Base-by-base conservation (phyloP, 2,329 filamentous ascomycete genomes). In the Coniosporium tulheliwenetii region DNA sequence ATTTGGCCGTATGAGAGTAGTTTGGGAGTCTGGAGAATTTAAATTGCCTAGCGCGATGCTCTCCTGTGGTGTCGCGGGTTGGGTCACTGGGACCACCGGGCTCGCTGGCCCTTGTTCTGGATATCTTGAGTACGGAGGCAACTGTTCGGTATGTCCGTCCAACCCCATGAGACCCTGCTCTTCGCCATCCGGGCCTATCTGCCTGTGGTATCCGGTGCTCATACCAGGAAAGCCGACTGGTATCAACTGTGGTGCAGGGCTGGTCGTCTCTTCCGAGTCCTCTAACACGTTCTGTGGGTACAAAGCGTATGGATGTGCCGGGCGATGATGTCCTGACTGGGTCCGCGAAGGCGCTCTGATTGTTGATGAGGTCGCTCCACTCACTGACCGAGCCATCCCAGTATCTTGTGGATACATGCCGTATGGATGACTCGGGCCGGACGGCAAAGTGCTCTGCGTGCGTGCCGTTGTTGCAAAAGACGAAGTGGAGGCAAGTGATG, bases 121-220 rank as follows among this genome's bases (percentile, higher is more conserved):
- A 59, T 93, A 95, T 56, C 85, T 73, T 10, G 85, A 84, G 55
- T 96, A 96, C 1, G 89, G 89, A 10, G 89, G 89, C 13, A 95
- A 65, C 57, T 93, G 85, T 59, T 96, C 89, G 1, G 82, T 80
- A 54, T 95, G 86, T 1, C 87, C 87, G 52, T 93, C 77, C 0
- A 82, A 83, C 1, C 86, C 86, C 39, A 95, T 80, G 41, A 95
- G 75, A 55, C 87, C 86, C 37, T 81, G 85, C 50, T 94, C 87
- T 60, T 94, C 85, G 40, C 85, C 85, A 42, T 86, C 82, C 0
- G 84, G 80, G 0, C 81, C 83, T 39, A 85, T 61, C 39, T 80
- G 76, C 46, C 82, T 69, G 52, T 80, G 81, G 50, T 86, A 93
- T 41, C 71, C 65, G 44, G 72, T 73, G 5, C 68, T 67, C 31